phyloP scores from a whole-genome alignment of 257 asterid species.

The Avicennia marina region DNA sequence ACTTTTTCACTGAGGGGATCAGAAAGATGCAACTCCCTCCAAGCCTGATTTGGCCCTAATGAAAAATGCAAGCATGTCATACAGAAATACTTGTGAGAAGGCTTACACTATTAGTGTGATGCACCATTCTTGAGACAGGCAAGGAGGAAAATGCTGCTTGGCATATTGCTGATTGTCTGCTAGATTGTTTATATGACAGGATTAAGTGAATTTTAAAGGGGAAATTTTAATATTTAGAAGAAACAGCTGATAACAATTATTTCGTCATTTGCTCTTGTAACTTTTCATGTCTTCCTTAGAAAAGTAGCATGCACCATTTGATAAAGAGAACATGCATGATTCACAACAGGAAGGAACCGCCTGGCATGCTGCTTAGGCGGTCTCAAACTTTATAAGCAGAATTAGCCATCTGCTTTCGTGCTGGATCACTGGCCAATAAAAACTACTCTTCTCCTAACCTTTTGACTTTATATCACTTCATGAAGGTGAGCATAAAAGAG shows the following conservation, averaged over 20 bases:
- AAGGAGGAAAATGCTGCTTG: neutral
- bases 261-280: neutral
- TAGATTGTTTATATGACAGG: constrained; percentile 1
- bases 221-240: neutral
- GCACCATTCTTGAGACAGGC: neutral
- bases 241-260: neutral
- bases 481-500: constrained; percentile 8
- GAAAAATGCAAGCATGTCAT: no score
- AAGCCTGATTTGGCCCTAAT: neutral
- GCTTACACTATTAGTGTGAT: no score
- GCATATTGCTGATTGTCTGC: neutral
- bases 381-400: constrained; percentile 23
- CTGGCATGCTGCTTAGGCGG: constrained; percentile 24
- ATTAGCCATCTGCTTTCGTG: constrained; percentile 16
- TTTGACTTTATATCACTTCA: constrained; percentile 21
- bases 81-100: no score
- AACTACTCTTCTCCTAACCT: constrained; percentile 8
- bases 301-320: neutral
- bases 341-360: neutral
- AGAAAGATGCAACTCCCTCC: neutral
- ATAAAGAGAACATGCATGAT: neutral
- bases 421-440: constrained; percentile 17
- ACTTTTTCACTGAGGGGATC: neutral
- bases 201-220: neutral
- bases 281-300: constrained; percentile 16